phyloP scores from a whole-genome alignment of 179 eudicot genomes.

The Pouteria campechiana region DNA sequence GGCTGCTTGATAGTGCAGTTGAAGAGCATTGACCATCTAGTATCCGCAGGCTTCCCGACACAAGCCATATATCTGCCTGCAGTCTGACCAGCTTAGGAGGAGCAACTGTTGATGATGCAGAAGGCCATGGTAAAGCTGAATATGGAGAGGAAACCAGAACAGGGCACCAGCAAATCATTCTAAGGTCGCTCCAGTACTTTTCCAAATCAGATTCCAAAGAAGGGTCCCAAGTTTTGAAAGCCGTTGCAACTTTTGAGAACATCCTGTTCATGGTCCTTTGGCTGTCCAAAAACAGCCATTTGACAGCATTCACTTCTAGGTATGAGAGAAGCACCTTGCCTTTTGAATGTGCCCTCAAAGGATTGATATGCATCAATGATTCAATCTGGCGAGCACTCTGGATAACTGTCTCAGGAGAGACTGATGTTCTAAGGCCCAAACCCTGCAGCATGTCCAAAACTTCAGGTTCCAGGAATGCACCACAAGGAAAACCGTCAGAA shows the following conservation, averaged over 20 bases:
- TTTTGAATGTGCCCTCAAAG: conserved; percentile 55
- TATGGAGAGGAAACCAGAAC: conserved; percentile 78
- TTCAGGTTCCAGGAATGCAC: conserved; percentile 49
- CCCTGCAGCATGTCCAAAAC: conserved; percentile 74
- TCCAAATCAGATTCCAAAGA: conserved; percentile 76
- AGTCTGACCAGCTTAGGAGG: conserved; percentile 92
- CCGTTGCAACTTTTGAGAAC: conserved; percentile 71
- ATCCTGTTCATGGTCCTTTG: conserved; percentile 61
- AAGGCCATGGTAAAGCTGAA: conserved; percentile 91
- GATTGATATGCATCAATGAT: conserved; percentile 48
- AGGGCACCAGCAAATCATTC: conserved; percentile 92
- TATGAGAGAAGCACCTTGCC: conserved; percentile 88
- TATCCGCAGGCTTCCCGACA: conserved; percentile 96
- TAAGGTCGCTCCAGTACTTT: conserved; percentile 92
- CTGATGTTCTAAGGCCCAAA: conserved; percentile 78
- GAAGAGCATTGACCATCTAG: conserved; percentile 95
- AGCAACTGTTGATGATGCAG: conserved; percentile 70
- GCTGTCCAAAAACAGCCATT: conserved; percentile 66
- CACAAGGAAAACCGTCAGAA: conserved; percentile 76
- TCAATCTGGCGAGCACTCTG: conserved; percentile 86
- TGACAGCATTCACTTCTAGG: conserved; percentile 89
- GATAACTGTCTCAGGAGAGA: conserved; percentile 70
- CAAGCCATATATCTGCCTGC: conserved; percentile 85
- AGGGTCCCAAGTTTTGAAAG: conserved; percentile 58
- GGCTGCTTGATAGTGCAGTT: conserved; percentile 64